Base-by-base conservation (phyloP, 306 rosid genomes). In the Psophocarpus tetragonolobus region DNA sequence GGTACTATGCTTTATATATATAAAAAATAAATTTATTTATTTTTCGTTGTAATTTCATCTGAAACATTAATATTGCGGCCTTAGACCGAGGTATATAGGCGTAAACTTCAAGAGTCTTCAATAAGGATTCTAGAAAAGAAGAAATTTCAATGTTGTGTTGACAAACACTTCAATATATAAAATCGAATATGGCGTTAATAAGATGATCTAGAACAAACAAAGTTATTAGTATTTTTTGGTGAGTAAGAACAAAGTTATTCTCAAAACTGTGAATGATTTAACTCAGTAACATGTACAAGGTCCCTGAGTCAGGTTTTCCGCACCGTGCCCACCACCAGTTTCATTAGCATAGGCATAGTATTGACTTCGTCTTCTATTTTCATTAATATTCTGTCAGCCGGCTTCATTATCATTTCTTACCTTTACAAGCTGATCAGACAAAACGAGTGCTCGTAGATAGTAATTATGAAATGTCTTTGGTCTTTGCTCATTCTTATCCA, bases 311-410 rank as follows among this genome's bases (percentile, higher is more conserved):
- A 20, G n/a, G n/a, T n/a, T n/a, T 39, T 39, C 35, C 6, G 9
- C 33, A 3, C 27, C 60, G 6, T 20, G 6, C 9, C 61, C 21
- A 53, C 6, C 26, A 58, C n/a, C 44, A 1, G 3, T 21, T 26
- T 21, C 18, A 26, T n/a, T n/a, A n/a, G n/a, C n/a, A n/a, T n/a
- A n/a, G n/a, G n/a, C n/a, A n/a, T 4, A 33, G 48, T 56, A 8
- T 66, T 80, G 76, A 74, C 76, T 68, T 74, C 0, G 44, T 74
- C 84, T 72, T 72, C 41, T 20, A 18, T n/a, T 56, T 50, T 15
- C 64, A 67, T 74, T 68, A 15, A 33, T 39, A 27, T 50, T 47
- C 32, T 70, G 10, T 75, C 36, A 6, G 78, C 66, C 68, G 68
- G 38, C 74, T 72, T 12, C 67, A 33, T 14, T 23, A 14, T 4